phyloP scores from a whole-genome alignment of 2,329 filamentous ascomycete genomes.

The Neocucurbitaria cava region DNA sequence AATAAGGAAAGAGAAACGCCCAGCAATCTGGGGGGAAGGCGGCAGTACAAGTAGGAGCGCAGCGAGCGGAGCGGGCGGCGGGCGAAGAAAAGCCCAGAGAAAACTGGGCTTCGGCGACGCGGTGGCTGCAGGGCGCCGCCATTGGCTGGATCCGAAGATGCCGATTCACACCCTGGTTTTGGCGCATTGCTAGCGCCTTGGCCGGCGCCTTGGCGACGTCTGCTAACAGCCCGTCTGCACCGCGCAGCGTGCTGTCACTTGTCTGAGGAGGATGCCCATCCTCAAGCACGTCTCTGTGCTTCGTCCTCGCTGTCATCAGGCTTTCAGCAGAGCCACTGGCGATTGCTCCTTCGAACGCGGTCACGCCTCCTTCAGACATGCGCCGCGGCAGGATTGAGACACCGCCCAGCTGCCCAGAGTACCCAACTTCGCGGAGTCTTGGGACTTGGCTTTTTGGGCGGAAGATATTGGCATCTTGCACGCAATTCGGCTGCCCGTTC shows the following conservation, averaged over 20 bases:
- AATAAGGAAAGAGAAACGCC: slow-evolving; percentile 8
- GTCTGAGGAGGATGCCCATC: not conserved
- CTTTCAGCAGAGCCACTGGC: not conserved
- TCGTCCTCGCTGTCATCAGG: not conserved
- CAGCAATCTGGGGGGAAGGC: slow-evolving; percentile 8
- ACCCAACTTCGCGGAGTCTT: not conserved
- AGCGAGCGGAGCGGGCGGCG: slow-evolving; percentile 7
- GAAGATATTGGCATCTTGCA: not conserved
- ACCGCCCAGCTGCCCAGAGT: not conserved
- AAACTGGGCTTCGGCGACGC: not conserved
- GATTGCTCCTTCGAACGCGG: not conserved
- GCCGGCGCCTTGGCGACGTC: slow-evolving; percentile 2
- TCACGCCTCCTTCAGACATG: not conserved
- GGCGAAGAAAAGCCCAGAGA: slow-evolving; percentile 11
- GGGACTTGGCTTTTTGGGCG: not conserved
- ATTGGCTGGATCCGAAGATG: not conserved
- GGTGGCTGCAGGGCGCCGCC: not conserved
- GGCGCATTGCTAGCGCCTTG: slow-evolving; percentile 4
- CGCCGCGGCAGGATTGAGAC: not conserved
- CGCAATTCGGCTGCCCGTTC: not conserved
- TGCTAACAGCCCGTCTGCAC: slow-evolving; percentile 1
- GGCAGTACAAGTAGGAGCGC: slow-evolving; percentile 5
- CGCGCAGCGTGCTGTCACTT: not conserved
- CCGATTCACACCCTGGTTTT: not conserved
- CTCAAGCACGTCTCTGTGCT: not conserved